Base-by-base conservation (phyloP, 306 rosid genomes). In the Erythrophleum fordii region DNA sequence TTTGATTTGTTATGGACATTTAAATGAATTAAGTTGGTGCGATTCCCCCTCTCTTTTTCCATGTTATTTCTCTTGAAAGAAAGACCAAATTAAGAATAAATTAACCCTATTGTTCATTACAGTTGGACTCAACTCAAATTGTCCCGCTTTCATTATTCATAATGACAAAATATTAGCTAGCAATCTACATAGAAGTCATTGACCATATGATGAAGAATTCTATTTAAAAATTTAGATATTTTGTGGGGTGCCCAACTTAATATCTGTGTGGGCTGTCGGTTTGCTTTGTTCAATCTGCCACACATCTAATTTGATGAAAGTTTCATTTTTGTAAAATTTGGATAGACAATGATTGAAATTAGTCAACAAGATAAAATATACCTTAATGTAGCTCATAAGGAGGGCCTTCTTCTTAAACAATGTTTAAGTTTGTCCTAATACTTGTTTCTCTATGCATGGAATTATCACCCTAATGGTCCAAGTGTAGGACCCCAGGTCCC, bases 121-220 rank as follows among this genome's bases (percentile, higher is more conserved):
- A 29, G 65, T 72, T 20, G 61, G 65, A 72, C 34, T 52, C 77
- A 76, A 76, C 72, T 42, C 55, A 60, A 7, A 34, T 25, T 46
- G 75, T 11, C 83, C 13, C 34, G 8, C 48, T 35, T 28, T 49
- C 23, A 49, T 79, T 34, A 25, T 13, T 34, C 52, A 79, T 79
- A 34, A 80, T 72, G 66, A 72, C 39, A 59, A 58, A 72, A 44
- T 59, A 26, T 55, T 70, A 44, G 71, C 37, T 25, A 70, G 14
- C 17, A 75, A 62, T 76, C 37, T 48, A 41, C 51, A 16, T 5
- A 34, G 65, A 52, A 72, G 77, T 56, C 76, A 18, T n/a, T 31
- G 73, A 62, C 69, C 55, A 60, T 46, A 75, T 46, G 31, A 62
- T 46, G 62, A 65, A 11, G 2, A 26, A 44, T 48, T 26, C 13